Evolutionary conservation across 495 filamentous ascomycete genomes (phyloP), one percentile per base, ranked within the genome.

Genomic region (Cercophora newfieldiana): DNA sequence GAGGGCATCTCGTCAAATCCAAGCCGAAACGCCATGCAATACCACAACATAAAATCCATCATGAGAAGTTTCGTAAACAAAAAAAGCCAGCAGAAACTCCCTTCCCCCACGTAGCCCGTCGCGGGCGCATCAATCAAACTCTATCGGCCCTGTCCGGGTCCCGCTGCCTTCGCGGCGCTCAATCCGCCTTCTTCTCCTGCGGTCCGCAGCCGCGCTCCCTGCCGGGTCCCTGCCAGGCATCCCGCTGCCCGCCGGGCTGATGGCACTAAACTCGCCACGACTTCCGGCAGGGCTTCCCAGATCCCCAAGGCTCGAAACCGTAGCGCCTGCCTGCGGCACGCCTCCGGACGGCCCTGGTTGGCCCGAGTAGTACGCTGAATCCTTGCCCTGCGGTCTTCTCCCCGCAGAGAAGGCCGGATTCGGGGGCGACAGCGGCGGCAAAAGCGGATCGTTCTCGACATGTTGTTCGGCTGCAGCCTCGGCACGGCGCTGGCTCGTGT

Each of bases 321-420:
- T 84, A 37, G 69, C 68, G 2, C 60, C 73, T 2, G 72, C 73
- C 28, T 69, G 62, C 0, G 74, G 73, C n/a, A 66, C 69, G 19
- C 71, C 66, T 3, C 70, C 72, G 29, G 79, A 79, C 21, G 79
- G 79, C 16, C 78, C 80, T 19, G 80, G 78, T 64, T 77, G 76
- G 7, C 81, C 80, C 25, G 80, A 82, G 68, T 85, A 85, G 63
- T 85, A 85, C 22, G 83, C 82, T 51, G 80, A 83, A 70, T 86
- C 84, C 68, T 85, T 86, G 7, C 63, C 66, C 33, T 56, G 57
- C 19, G 73, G 74, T 66, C 78, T 77, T 66, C 77, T 69, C 5
- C 78, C 78, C 28, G 68, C 75, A 73, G 67, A 69, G 33, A 81
- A 82, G 18, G 80, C 76, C 8, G 84, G 80, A 57, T 79, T 80